Evolutionary conservation across 2,329 filamentous ascomycete species (phyloP), one percentile per base, ranked within the genome.

Genomic region (Cladophialophora exuberans): DNA sequence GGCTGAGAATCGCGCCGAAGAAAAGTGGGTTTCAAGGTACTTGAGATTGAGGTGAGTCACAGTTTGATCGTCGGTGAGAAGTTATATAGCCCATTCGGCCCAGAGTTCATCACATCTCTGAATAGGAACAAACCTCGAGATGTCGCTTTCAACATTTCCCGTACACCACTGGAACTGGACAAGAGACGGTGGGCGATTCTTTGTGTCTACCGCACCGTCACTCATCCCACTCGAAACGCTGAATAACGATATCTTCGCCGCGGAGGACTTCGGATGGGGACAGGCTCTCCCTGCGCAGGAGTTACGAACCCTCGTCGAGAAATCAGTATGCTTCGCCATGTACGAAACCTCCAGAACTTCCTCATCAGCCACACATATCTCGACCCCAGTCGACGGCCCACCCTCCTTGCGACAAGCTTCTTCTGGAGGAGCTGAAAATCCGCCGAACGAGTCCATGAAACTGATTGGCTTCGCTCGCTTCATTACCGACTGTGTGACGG

Each of bases 401-500:
- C 25, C 25, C 43, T 44, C n/a, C 22, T 54, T 15, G 23, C 54
- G 4, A 52, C 25, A 20, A 9, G 20, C 35, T 4, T 18, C 17
- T 22, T 22, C 59, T 6, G 43, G 44, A 7, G 43, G 26, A n/a
- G n/a, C n/a, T n/a, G n/a, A n/a, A n/a, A n/a, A n/a, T n/a, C n/a
- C n/a, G n/a, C n/a, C n/a, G n/a, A n/a, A n/a, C n/a, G n/a, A n/a
- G n/a, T n/a, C n/a, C n/a, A n/a, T n/a, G n/a, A n/a, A n/a, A 26
- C 22, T 61, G 35, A 54, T 87, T 42, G 84, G 84, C 1, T 76
- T 86, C 52, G 79, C 79, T 1, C 77, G 87, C 30, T 69, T 88
- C 22, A 73, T 90, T 44, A 90, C 87, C 5, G 88, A 90, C 69
- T 79, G 82, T 64, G 78, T 83, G 38, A 87, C 86, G 0, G 83